phyloP scores from a whole-genome alignment of 331 rosid genomes.

The Stylosanthes scabra region DNA sequence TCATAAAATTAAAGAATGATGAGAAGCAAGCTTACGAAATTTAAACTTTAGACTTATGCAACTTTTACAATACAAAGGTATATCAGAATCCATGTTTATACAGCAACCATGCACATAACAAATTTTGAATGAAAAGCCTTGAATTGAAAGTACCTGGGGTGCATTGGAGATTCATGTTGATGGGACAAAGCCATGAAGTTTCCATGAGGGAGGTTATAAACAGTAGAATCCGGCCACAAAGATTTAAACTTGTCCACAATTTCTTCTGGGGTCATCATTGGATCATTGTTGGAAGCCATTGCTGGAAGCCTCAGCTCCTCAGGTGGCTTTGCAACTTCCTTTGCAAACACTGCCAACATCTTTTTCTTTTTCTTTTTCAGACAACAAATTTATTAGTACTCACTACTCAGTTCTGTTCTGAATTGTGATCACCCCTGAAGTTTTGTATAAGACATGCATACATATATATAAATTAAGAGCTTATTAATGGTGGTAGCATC shows the following conservation, averaged over 20 bases:
- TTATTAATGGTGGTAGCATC: background rate
- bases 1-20: background rate
- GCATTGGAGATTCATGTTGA: constrained; percentile 38
- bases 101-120: background rate
- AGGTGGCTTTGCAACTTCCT: constrained; percentile 58
- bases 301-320: constrained; percentile 59
- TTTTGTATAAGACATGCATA: background rate
- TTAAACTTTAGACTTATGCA: background rate
- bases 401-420: background rate
- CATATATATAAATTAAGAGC: no score
- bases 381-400: constrained; percentile 10
- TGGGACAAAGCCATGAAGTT: constrained; percentile 63
- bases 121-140: constrained; percentile 5
- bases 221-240: constrained; percentile 41
- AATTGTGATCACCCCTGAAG: background rate
- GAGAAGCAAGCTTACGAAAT: background rate
- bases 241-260: constrained; percentile 45
- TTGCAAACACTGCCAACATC: constrained; percentile 64
- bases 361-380: background rate
- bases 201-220: constrained; percentile 53
- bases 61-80: background rate
- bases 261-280: constrained; percentile 48
- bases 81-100: background rate
- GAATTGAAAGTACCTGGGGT: constrained; percentile 53
- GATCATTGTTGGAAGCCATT: background rate